These are phyloP conservation scores for Vishniacozyma victoriae DNA, from an alignment of 768 basidiomycete species.

Conservation along the genomic window DNA sequence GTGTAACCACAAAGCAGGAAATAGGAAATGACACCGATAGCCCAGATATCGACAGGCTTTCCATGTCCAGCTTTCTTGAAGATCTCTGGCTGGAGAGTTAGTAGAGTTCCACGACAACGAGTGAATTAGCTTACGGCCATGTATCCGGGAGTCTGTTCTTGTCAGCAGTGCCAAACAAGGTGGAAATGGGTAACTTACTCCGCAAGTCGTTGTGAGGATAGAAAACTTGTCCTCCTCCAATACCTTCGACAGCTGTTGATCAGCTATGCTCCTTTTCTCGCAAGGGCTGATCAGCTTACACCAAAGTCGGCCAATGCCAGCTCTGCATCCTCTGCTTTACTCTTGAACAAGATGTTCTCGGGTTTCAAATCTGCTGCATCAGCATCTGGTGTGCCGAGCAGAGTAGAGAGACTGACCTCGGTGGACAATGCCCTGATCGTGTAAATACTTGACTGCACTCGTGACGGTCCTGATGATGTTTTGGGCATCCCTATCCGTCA, in stretches of 20 bases:
- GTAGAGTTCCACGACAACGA: slow-evolving; percentile 52
- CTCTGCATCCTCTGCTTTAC: slow-evolving; percentile 79
- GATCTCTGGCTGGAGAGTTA: slow-evolving; percentile 83
- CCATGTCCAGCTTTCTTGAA: slow-evolving; percentile 92
- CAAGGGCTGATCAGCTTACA: slow-evolving; percentile 51
- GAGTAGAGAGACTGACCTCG: slow-evolving; percentile 54
- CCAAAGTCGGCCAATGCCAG: slow-evolving; percentile 98
- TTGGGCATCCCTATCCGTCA: slow-evolving; percentile 88
- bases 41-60: slow-evolving; percentile 93
- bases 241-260: slow-evolving; percentile 53
- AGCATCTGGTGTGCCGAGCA: background rate
- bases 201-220: slow-evolving; percentile 88
- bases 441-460: slow-evolving; percentile 82
- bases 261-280: background rate
- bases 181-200: slow-evolving; percentile 55
- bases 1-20: slow-evolving; percentile 87
- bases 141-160: slow-evolving; percentile 38
- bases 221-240: slow-evolving; percentile 86
- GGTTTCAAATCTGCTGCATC: slow-evolving; percentile 74
- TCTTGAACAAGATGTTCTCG: slow-evolving; percentile 93
- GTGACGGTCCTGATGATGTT: slow-evolving; percentile 79
- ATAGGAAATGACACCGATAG: slow-evolving; percentile 94
- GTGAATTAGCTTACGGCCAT: slow-evolving; percentile 30
- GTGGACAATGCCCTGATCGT: slow-evolving; percentile 86
- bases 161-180: slow-evolving; percentile 30